Evolutionary conservation across 805 yeast species (phyloP), one percentile per base, ranked within the genome.

Genomic region (Pichia occidentalis): DNA sequence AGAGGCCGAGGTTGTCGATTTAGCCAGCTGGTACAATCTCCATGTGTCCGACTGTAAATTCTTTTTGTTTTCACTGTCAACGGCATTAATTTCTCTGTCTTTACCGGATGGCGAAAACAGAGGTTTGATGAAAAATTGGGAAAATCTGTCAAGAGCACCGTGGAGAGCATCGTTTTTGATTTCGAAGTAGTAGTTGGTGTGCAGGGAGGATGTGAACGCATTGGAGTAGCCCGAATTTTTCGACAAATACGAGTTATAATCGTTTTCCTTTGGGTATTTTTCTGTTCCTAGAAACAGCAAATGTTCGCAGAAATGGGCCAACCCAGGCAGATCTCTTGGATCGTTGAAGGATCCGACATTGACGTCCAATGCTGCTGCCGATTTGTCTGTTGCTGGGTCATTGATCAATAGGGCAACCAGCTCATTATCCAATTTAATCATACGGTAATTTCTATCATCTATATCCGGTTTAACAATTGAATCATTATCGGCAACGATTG

Each of bases 61-160:
- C 64, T 92, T 90, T 58, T 87, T 90, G 65, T 90, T 86, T 63
- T 90, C 98, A 26, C 95, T 83, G 60, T 90, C 96, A 8, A 90
- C 97, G 2, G 97, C 97, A 46, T 78, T 75, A 51, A 90, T 83
- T 60, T 90, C 98, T 39, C 97, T 71, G 54, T 87, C 95, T 54
- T 86, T 85, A 54, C 96, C 80, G 45, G 76, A 48, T 49, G 60
- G 65, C 46, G 69, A 65, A 53, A 90, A 90, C 49, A 90, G 64
- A 1, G 98, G 98, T 21, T 75, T 59, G 24, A 88, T 81, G 65
- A 90, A 90, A 56, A 90, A 90, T 57, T 90, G 97, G 4, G 95
- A 74, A 59, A 90, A 90, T 50, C 97, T 69, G 58, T 90, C 97
- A 37, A 90, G 64, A 0, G 97, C 96, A 5, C 95, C 96, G 44